Evolutionary conservation across 2,329 filamentous ascomycete species (phyloP).

Genomic region (Delphinella strobiligena): DNA sequence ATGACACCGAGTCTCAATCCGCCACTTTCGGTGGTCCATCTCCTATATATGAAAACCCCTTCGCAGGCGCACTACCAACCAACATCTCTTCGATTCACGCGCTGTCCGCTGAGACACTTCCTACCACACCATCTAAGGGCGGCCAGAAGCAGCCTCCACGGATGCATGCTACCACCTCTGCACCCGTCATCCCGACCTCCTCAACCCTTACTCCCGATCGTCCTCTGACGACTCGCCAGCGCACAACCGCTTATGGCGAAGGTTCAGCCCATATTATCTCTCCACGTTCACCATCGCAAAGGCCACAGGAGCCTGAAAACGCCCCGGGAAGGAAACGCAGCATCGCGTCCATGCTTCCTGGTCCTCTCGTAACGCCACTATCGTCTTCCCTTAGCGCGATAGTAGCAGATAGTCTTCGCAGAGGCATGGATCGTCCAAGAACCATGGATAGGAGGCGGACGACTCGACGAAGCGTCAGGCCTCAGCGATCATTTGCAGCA

Average conservation of each 20-base stretch:
- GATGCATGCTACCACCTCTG: conserved; percentile 25
- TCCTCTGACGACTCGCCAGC: conserved; percentile 13
- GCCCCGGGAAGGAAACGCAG: conserved; percentile 17
- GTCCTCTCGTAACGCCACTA: conserved; percentile 48
- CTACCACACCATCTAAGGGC: conserved; percentile 3
- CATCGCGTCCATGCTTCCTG: conserved; percentile 43
- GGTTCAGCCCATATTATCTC: conserved; percentile 6
- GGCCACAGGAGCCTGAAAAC: conserved; percentile 24
- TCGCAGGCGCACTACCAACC: conserved; percentile 11
- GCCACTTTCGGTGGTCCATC: conserved; percentile 8
- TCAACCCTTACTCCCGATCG: conserved; percentile 9
- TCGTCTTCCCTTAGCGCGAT: conserved; percentile 49
- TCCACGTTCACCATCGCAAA: conserved; percentile 13
- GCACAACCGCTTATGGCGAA: conserved; percentile 13
- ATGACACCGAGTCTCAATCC: conserved; percentile 2
- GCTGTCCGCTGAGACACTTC: conserved; percentile 13
- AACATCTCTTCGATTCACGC: conserved; percentile 20
- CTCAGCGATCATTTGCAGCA: background rate
- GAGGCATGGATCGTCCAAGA: conserved; percentile 28
- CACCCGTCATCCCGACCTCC: conserved; percentile 17
- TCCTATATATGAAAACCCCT: conserved; percentile 3
- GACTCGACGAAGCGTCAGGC: background rate
- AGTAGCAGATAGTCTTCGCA: conserved; percentile 52
- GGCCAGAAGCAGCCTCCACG: conserved; percentile 13
- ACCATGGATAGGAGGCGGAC: background rate